Evolutionary conservation across 164 flowering plant species (phyloP), one percentile per base, ranked within the genome.

Genomic region (Liriodendron chinense): DNA sequence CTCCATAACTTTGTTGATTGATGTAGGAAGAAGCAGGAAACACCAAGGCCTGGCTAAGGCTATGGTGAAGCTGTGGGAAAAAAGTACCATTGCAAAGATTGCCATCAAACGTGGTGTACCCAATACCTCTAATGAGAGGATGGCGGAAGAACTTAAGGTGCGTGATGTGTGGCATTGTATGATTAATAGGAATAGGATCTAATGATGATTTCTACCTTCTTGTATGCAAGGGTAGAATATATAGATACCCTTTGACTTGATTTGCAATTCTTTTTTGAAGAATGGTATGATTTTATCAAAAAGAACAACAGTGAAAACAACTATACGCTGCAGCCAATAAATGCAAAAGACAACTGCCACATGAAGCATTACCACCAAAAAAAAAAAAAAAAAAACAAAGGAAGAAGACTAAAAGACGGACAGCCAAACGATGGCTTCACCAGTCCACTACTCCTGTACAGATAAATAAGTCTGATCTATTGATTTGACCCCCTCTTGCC

Each of bases 71-170:
- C 87, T 94, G n/a, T 96, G 99, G 99, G 91, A 88, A 79, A 91
- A 70, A 75, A 91, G 93, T 86, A 90, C 92, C 64, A 86, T 96
- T 83, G 98, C 92, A 24, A 96, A 96, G 85, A 92, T 96, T 71
- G 98, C 97, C 74, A 92, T 94, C 80, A 96, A 96, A 74, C 97
- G 96, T 56, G 98, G 97, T 65, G 95, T 96, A 47, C 85, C 76
- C n/a, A 87, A 93, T 81, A 93, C 99, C 69, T 23, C 82, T 67
- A 96, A 90, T 80, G 99, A 96, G 71, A 87, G 93, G 78, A 96
- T 96, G 97, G 94, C 98, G 10, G 98, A 93, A 84, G 96, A 96
- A 78, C 86, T 96, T 81, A 93, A 91, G 92, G 98, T 93, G 75
- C 77, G 78, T 24, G 62, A 57, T 70, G 53, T 63, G 53, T 70